Evolutionary conservation across 441 rosid species (phyloP).

Genomic region (Codiaeum variegatum): DNA sequence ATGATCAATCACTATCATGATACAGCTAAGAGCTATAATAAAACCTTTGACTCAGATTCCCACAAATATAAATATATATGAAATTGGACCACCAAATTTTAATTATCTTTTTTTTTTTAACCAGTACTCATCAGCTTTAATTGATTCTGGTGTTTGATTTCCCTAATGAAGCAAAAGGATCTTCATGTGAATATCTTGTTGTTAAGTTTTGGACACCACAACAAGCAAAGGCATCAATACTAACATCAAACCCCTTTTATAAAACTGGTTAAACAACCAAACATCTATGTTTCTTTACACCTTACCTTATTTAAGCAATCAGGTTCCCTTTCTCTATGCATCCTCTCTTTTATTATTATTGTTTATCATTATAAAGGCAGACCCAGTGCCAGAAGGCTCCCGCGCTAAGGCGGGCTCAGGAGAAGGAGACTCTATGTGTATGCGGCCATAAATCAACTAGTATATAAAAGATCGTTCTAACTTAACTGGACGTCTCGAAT

Average conservation of each 20-base stretch:
- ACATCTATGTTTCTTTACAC: conserved; percentile 25
- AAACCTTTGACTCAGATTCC: conserved; percentile 41
- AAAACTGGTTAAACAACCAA: conserved; percentile 36
- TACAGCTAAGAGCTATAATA: conserved; percentile 17
- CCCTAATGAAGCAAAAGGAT: conserved; percentile 52
- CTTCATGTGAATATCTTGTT: conserved; percentile 28
- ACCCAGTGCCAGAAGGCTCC: too few species aligned
- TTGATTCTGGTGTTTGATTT: conserved; percentile 32
- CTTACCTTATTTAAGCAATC: conserved; percentile 45
- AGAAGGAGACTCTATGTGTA: too few species aligned
- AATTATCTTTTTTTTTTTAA: too few species aligned
- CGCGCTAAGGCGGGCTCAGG: too few species aligned
- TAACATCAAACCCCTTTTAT: conserved; percentile 40
- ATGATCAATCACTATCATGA: conserved; percentile 43
- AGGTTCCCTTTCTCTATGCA: conserved; percentile 32
- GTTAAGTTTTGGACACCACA: conserved; percentile 34
- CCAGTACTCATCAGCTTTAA: conserved; percentile 34
- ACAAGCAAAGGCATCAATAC: conserved; percentile 29
- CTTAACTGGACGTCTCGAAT: too few species aligned
- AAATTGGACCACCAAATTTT: conserved; percentile 23
- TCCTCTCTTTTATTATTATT: background rate
- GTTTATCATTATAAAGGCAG: background rate
- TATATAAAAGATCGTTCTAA: too few species aligned
- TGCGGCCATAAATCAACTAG: too few species aligned
- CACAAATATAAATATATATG: background rate